Evolutionary conservation across 345 rosid genomes (phyloP).

Genomic region (Dimocarpus longan): DNA sequence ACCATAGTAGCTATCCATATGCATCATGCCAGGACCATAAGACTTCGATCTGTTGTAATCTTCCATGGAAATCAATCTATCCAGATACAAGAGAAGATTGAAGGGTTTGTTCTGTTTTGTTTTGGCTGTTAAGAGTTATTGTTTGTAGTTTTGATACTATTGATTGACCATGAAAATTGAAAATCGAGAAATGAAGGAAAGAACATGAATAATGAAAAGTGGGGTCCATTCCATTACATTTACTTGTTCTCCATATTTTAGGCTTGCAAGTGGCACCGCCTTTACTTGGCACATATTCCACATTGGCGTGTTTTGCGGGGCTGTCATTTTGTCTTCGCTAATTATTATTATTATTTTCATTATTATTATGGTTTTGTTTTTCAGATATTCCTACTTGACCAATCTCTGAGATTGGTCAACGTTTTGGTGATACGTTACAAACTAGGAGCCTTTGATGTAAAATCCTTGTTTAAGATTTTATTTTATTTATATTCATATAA

Average conservation of each 20-base stretch:
- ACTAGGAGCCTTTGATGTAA: too few relatives aligned
- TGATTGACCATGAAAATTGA: not conserved
- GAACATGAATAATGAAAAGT: not conserved
- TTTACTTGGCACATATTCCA: conserved; percentile 2
- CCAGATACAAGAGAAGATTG: not conserved
- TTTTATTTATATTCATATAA: not conserved
- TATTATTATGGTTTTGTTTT: not conserved
- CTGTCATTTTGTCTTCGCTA: conserved; percentile 23
- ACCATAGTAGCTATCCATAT: conserved; percentile 57
- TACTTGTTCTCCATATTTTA: not conserved
- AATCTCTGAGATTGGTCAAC: not conserved
- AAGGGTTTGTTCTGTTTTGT: not conserved
- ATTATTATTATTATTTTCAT: not conserved
- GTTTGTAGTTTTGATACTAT: not conserved
- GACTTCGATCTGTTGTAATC: conserved; percentile 61
- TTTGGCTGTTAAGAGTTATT: not conserved
- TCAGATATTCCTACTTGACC: conserved; percentile 13
- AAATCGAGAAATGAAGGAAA: not conserved
- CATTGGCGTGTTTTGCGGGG: conserved; percentile 31
- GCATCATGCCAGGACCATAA: conserved; percentile 53
- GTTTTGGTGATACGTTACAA: too few relatives aligned
- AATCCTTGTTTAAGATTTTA: too few relatives aligned
- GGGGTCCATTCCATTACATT: not conserved
- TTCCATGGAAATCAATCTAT: conserved; percentile 51
- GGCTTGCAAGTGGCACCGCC: not conserved